A percentile compares a stretch with the other conserved stretches of the same genome.
Conservation (phyloP, 1,284 basidiomycete species). For the Boletus putidus region DNA sequence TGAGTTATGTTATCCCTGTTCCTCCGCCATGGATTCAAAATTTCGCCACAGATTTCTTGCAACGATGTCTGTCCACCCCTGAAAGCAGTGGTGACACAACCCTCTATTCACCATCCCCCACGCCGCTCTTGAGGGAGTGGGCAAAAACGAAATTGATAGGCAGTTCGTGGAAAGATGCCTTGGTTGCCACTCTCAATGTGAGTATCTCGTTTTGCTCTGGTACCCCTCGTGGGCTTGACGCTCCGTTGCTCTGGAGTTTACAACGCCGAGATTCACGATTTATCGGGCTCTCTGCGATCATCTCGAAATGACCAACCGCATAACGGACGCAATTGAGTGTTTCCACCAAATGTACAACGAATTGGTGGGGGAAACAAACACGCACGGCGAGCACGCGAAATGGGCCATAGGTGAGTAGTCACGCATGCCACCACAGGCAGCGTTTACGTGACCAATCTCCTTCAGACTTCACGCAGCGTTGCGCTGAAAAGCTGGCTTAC, state of each 20-base stretch:
- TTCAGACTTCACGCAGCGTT: background rate
- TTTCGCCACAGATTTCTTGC: no score
- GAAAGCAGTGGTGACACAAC: no score
- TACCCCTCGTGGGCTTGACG: no score
- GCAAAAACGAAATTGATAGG: background rate
- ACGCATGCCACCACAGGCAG: no score
- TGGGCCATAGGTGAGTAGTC: background rate
- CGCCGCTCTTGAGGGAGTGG: background rate
- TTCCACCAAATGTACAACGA: background rate
- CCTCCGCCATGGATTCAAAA: no score
- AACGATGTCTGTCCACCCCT: no score
- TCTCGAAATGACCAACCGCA: background rate
- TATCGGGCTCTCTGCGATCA: background rate
- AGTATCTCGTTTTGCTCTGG: background rate
- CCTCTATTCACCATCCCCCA: no score
- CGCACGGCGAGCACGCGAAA: background rate
- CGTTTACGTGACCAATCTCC: no score
- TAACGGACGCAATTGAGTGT: background rate
- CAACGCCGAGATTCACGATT: background rate
- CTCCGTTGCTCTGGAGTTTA: background rate
- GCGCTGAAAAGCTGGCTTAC: background rate
- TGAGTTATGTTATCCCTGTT: no score
- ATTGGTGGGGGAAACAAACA: background rate
- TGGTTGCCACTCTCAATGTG: background rate
- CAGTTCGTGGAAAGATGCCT: background rate